Conservation (phyloP, 2,329 filamentous ascomycete genomes). For the Monilinia fructigena region DNA sequence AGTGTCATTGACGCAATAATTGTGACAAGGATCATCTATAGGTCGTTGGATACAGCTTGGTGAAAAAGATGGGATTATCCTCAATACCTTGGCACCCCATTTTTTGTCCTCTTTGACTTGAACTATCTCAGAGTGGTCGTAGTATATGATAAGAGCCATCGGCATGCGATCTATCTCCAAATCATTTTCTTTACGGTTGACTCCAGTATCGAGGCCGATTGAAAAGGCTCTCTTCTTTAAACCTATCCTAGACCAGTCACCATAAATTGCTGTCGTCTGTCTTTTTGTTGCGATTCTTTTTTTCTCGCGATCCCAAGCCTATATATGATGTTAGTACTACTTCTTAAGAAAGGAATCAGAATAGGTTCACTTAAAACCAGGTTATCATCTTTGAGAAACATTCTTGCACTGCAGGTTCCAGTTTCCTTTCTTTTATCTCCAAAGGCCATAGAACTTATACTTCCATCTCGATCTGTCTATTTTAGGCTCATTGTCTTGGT, state of each 20-base stretch:
- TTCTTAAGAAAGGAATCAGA: too few species aligned
- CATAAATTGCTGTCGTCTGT: not conserved
- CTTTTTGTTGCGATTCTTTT: not conserved
- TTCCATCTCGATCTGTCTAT: not conserved
- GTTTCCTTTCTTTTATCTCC: not conserved
- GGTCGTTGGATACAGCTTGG: not conserved
- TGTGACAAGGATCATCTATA: not conserved
- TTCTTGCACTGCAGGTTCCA: too few species aligned
- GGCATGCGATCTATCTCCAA: not conserved
- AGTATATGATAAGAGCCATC: not conserved
- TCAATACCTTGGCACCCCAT: not conserved
- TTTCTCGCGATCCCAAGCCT: not conserved
- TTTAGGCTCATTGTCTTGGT: constrained; percentile 10
- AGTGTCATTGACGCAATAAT: not conserved
- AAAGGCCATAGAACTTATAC: not conserved
- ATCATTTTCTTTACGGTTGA: not conserved
- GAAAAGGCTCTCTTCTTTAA: not conserved
- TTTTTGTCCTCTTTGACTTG: not conserved
- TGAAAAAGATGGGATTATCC: not conserved
- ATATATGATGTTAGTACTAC: not conserved
- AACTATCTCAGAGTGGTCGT: not conserved
- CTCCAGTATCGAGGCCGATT: constrained; percentile 1
- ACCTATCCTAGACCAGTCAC: not conserved
- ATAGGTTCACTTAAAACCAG: not conserved
- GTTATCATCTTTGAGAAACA: not conserved